phyloP scores from a whole-genome alignment of 768 basidiomycete species.

The Floccularia luteovirens region DNA sequence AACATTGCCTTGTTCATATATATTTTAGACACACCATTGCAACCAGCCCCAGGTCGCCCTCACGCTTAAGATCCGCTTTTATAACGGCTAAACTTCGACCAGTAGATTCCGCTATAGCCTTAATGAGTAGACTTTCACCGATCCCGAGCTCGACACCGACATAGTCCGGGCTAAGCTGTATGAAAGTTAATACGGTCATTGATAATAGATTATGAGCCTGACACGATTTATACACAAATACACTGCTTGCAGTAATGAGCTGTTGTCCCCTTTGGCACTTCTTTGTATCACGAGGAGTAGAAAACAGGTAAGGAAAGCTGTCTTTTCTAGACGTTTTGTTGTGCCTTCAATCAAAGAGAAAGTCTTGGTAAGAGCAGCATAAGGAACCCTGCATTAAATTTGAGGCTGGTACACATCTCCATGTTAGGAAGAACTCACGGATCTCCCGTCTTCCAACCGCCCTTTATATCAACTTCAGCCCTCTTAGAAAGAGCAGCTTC shows the following conservation, averaged over 20 bases:
- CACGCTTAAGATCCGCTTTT: slow-evolving; percentile 89
- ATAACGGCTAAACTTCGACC: slow-evolving; percentile 79
- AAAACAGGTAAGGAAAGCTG: slow-evolving; percentile 80
- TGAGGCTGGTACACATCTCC: background rate
- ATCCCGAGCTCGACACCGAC: slow-evolving; percentile 93
- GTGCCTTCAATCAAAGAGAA: slow-evolving; percentile 90
- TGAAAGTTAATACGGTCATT: slow-evolving; percentile 1
- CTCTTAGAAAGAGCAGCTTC: slow-evolving; percentile 55
- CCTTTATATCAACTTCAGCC: slow-evolving; percentile 67
- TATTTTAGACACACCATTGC: slow-evolving; percentile 63
- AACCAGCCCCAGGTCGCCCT: slow-evolving; percentile 92
- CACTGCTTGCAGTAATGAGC: slow-evolving; percentile 78
- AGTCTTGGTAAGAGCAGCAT: slow-evolving; percentile 83
- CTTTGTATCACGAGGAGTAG: slow-evolving; percentile 85
- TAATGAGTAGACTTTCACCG: slow-evolving; percentile 89
- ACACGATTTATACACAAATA: slow-evolving; percentile 98
- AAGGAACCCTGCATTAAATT: slow-evolving; percentile 64
- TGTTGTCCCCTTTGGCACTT: slow-evolving; percentile 65
- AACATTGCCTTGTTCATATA: slow-evolving; percentile 1
- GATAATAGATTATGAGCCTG: slow-evolving; percentile 15
- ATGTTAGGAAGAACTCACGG: slow-evolving; percentile 47
- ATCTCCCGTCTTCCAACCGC: slow-evolving; percentile 79
- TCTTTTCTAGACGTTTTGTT: slow-evolving; percentile 93
- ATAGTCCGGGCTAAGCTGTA: slow-evolving; percentile 90
- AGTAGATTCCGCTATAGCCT: slow-evolving; percentile 92